Base-by-base conservation (phyloP, 805 yeast genomes). In the Ogataea trehalophila region DNA sequence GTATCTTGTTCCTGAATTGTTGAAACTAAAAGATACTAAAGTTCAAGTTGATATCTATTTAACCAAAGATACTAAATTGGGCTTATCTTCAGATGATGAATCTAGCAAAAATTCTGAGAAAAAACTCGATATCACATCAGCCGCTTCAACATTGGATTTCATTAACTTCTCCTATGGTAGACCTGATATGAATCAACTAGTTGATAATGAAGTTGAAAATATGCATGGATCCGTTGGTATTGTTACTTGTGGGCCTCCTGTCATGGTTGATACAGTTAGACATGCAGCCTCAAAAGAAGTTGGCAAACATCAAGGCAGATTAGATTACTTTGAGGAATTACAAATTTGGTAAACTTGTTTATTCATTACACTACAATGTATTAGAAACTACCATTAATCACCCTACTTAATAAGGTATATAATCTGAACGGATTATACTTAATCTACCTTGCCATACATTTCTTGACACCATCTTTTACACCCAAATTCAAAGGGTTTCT, bases 311-410 rank as follows among this genome's bases (percentile, higher is more conserved):
- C 61, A 72, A 15, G 69, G 74, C 42, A 73, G 86, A 39, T 76
- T 86, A 17, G 91, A 84, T 51, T 81, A 81, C 57, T 82, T 72
- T 59, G 95, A 88, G 61, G 91, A 85, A 59, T 73, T 84, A 42
- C 89, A 85, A 66, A 72, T 76, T 14, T 87, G 95, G 95, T 81
- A 59, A 57, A 8, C 29, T 22, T n/a, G n/a, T n/a, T n/a, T n/a
- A n/a, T n/a, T n/a, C n/a, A n/a, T n/a, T n/a, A n/a, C n/a, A n/a
- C n/a, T n/a, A n/a, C n/a, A n/a, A n/a, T n/a, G n/a, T n/a, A n/a
- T n/a, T n/a, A n/a, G n/a, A n/a, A n/a, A n/a, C n/a, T n/a, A n/a
- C n/a, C n/a, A n/a, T n/a, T n/a, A n/a, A n/a, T n/a, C n/a, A n/a
- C n/a, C n/a, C n/a, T n/a, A n/a, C n/a, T n/a, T n/a, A n/a, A n/a